Conservation (phyloP, 139 green algal species). For the Auxenochlorella protothecoides region DNA sequence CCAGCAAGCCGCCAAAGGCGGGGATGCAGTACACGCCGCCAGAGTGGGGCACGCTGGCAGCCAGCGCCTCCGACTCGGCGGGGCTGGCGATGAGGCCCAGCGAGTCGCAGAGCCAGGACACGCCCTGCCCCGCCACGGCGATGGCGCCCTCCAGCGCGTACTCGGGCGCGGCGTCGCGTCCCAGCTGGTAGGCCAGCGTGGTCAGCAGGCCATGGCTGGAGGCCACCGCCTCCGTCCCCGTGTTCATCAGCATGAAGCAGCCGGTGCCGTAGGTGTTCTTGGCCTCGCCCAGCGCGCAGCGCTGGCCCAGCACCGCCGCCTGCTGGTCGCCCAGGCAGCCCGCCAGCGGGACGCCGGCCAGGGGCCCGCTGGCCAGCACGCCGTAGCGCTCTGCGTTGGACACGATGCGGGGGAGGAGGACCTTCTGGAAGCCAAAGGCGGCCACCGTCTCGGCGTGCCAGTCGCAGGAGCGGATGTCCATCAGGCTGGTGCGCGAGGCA, state of each 20-base stretch:
- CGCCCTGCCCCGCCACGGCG: conserved; percentile 66
- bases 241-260: conserved; percentile 96
- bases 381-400: conserved; percentile 72
- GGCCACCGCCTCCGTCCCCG: conserved; percentile 46
- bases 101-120: conserved; percentile 79
- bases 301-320: conserved; percentile 84
- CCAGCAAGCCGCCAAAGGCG: conserved; percentile 91
- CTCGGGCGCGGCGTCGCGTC: conserved; percentile 20
- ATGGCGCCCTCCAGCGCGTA: conserved; percentile 89
- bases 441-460: conserved; percentile 64
- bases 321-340: conserved; percentile 94
- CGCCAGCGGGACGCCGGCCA: conserved; percentile 69
- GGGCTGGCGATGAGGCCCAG: conserved; percentile 60
- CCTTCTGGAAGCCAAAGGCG: conserved; percentile 44
- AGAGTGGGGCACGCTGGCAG: conserved; percentile 39
- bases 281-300: conserved; percentile 63
- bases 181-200: conserved; percentile 68
- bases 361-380: conserved; percentile 2
- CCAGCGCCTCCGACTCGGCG: conserved; percentile 38
- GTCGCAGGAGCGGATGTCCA: conserved; percentile 67
- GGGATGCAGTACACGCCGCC: conserved; percentile 93
- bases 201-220: conserved; percentile 85
- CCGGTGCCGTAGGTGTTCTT: conserved; percentile 98
- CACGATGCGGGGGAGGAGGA: conserved; percentile 67
- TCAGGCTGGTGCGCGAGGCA: conserved; percentile 81